Evolutionary conservation across 1,139 yeast genomes (phyloP), one percentile per base, ranked within the genome.

Genomic region (Hansenula lynferdii): DNA sequence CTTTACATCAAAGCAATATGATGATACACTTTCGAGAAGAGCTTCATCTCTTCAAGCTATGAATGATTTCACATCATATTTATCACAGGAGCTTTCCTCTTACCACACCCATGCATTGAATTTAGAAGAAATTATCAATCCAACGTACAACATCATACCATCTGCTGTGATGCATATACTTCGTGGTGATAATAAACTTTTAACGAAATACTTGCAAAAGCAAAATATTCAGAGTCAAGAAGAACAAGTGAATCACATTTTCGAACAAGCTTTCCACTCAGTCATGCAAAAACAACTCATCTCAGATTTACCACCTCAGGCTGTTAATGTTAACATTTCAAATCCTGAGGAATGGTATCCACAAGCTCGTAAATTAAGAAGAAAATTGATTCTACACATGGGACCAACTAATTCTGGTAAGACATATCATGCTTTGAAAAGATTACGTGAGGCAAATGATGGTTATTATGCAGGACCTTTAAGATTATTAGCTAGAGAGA

Each of bases 371-470:
- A 77, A 80, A 46, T 69, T 89, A 67, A 80, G 78, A 47, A 69
- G 99, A 30, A 82, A 83, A 41, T 72, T 92, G 33, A 72, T 82
- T 17, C 75, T 94, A 78, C 99, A 92, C 58, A 87, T 92, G 16
- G 99, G 99, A 0, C 98, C 99, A 0, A 92, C 99, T 0, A 92
- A 92, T 58, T 81, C 94, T 50, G 99, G 99, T n/a, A 92, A 92
- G 55, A 92, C 98, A 0, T 85, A 85, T 56, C 74, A 77, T 36
- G 96, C 97, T 0, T 64, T 92, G 32, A 72, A 83, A 52, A 72
- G 78, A 39, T 67, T 92, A 33, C 78, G 79, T 48, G 53, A 61
- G n/a, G 79, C 90, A 9, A 69, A 75, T 29, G 72, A 81, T n/a
- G 98, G 98, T 0, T 85, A 85, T 50, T 92, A 84, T 60, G 97